Conservation (phyloP, 1,284 basidiomycete genomes). For the Cryptococcus jaspeensis region DNA sequence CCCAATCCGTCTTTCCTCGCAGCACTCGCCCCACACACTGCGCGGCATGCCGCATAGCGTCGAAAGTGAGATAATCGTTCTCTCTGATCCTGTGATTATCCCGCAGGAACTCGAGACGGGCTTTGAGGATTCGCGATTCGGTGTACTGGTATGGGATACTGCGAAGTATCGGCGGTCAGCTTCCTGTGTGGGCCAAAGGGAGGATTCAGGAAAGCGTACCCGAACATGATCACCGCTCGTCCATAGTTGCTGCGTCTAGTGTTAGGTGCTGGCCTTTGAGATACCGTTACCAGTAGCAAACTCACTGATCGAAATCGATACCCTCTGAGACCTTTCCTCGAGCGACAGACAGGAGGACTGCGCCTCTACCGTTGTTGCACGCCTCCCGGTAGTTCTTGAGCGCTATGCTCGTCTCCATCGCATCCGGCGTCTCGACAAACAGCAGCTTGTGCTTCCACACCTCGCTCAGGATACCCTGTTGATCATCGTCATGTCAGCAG, state of each 20-base stretch:
- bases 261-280: not conserved
- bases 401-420: conserved; percentile 97
- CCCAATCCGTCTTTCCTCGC: conserved; percentile 99
- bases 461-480: conserved; percentile 93
- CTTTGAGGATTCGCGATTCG: conserved; percentile 95
- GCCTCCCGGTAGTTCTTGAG: conserved; percentile 96
- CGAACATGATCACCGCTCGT: conserved; percentile 99
- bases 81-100: conserved; percentile 98
- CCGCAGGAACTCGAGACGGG: conserved; percentile 94
- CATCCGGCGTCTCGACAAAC: conserved; percentile 99
- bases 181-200: not conserved
- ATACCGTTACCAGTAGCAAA: not conserved
- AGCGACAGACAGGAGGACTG: conserved; percentile 93
- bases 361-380: conserved; percentile 97
- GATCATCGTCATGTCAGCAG: conserved; percentile 4
- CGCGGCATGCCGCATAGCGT: conserved; percentile 98
- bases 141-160: conserved; percentile 99
- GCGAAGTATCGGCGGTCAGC: conserved; percentile 13
- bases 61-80: conserved; percentile 98
- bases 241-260: conserved; percentile 72
- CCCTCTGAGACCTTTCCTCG: conserved; percentile 99
- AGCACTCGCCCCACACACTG: conserved; percentile 98
- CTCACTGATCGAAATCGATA: conserved; percentile 94
- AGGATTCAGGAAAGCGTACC: conserved; percentile 57
- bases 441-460: conserved; percentile 99